Conservation (phyloP, 225 moss, liverwort and hornwort species). For the Physcomitrellopsis africana region DNA sequence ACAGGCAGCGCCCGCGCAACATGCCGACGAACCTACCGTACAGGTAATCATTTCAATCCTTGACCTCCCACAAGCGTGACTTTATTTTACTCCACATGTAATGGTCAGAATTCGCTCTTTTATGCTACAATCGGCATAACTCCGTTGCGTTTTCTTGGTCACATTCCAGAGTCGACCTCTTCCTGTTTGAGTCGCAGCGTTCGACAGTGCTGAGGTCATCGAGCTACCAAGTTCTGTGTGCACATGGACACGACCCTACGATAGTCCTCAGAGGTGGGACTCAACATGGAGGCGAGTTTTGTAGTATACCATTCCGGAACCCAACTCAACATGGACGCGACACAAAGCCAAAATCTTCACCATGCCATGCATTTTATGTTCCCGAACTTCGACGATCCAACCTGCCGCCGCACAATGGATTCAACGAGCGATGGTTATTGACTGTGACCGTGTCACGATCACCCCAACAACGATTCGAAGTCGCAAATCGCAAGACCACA, state of each 20-base stretch:
- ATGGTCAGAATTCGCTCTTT: too few relatives aligned
- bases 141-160: conserved; percentile 8
- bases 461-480: background rate
- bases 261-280: background rate
- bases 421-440: conserved; percentile 11
- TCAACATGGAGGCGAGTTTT: conserved; percentile 1
- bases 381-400: background rate
- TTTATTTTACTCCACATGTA: too few relatives aligned
- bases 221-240: background rate
- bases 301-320: background rate
- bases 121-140: too few relatives aligned
- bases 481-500: too few relatives aligned
- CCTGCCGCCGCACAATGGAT: background rate
- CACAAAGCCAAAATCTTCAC: background rate
- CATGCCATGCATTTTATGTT: background rate
- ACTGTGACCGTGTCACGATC: background rate
- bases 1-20: conserved; percentile 33
- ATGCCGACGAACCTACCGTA: conserved; percentile 1
- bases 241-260: too few relatives aligned
- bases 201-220: background rate
- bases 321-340: background rate
- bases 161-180: conserved; percentile 34
- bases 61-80: too few relatives aligned
- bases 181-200: conserved; percentile 28
- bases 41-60: conserved; percentile 30